phyloP scores from a whole-genome alignment of 2,329 filamentous ascomycete species.

The Dothiorella sarmentorum region DNA sequence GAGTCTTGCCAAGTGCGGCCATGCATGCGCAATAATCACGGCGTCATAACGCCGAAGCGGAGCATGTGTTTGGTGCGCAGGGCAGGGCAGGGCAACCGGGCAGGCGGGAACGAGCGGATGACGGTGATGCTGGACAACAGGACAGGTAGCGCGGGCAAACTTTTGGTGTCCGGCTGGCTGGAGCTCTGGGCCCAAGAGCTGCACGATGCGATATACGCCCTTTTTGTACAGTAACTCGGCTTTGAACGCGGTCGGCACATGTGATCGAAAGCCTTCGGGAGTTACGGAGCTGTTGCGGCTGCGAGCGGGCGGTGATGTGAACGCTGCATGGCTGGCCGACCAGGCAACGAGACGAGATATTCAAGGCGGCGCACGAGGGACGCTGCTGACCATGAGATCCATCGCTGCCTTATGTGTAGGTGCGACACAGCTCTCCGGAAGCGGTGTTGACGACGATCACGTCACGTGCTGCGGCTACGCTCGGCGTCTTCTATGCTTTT shows the following conservation, averaged over 20 bases:
- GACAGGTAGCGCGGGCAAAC: neutral
- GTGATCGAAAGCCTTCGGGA: constrained; percentile 1
- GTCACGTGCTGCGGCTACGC: neutral
- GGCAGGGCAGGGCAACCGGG: neutral
- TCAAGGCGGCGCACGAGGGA: neutral
- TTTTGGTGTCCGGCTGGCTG: constrained; percentile 12
- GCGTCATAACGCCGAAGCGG: constrained; percentile 18
- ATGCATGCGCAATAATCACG: constrained; percentile 31
- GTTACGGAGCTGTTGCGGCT: neutral
- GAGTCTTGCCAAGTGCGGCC: constrained; percentile 42
- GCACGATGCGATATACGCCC: constrained; percentile 11
- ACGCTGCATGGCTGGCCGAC: constrained; percentile 1
- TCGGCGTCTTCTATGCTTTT: constrained; percentile 9
- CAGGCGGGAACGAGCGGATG: constrained; percentile 2
- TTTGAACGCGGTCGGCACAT: constrained; percentile 9
- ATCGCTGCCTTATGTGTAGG: neutral
- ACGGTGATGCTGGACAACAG: neutral
- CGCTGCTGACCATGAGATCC: too few relatives aligned
- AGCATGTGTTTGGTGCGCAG: constrained; percentile 2
- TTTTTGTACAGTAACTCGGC: constrained; percentile 1
- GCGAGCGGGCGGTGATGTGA: neutral
- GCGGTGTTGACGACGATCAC: neutral
- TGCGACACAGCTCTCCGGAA: neutral
- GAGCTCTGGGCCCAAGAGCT: neutral
- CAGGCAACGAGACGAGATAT: neutral